phyloP scores from a whole-genome alignment of 371 early-diverging fungal genomes.

The Mucor saturninus region DNA sequence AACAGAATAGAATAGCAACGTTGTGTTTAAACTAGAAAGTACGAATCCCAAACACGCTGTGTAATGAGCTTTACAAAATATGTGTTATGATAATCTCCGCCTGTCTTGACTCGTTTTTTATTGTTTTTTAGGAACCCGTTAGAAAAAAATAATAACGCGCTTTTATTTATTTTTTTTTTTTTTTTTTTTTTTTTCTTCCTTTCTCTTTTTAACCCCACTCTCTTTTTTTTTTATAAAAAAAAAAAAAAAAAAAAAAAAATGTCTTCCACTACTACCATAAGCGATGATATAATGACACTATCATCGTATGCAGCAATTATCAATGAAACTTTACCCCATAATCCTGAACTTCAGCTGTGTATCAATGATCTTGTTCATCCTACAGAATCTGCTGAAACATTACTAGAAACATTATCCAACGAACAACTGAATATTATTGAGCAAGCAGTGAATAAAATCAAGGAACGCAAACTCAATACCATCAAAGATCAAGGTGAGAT shows the following conservation, averaged over 20 bases:
- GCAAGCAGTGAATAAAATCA: conserved; percentile 42
- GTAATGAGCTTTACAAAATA: no score
- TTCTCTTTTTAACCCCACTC: not conserved
- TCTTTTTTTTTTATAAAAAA: not conserved
- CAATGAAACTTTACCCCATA: conserved; percentile 21
- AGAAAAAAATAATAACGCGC: conserved; percentile 2
- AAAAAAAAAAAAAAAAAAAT: not conserved
- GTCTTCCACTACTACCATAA: conserved; percentile 5
- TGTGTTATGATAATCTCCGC: no score
- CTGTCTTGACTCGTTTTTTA: no score
- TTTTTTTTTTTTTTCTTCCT: not conserved
- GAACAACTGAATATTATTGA: conserved; percentile 47
- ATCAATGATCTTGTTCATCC: conserved; percentile 43
- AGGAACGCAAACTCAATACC: conserved; percentile 32
- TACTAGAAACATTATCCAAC: conserved; percentile 40
- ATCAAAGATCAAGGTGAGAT: conserved; percentile 9
- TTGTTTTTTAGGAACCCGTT: no score
- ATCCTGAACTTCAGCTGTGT: conserved; percentile 36
- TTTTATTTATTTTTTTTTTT: not conserved
- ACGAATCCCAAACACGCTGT: no score
- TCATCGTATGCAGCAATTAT: conserved; percentile 14
- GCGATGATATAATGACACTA: conserved; percentile 19
- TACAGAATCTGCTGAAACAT: conserved; percentile 39
- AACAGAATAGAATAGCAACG: no score
- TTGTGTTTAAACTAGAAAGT: no score